Conservation (phyloP, 2,329 filamentous ascomycete genomes). For the Leptographium radiaticola region DNA sequence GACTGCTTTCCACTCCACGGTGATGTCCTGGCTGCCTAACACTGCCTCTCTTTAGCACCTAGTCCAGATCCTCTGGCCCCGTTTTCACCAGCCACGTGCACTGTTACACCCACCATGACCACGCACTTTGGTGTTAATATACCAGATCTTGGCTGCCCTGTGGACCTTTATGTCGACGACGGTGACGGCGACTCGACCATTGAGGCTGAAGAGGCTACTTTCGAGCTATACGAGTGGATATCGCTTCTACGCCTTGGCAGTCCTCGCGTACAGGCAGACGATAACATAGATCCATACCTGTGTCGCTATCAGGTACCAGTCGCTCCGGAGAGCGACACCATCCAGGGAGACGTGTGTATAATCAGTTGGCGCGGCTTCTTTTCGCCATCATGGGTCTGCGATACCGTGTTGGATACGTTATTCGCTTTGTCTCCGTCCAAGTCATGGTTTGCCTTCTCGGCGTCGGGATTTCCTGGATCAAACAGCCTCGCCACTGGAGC, state of each 20-base stretch:
- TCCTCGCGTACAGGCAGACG: conserved; percentile 42
- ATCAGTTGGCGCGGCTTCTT: conserved; percentile 49
- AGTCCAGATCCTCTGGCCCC: conserved; percentile 34
- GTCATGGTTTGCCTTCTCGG: conserved; percentile 43
- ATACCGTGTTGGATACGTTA: conserved; percentile 32
- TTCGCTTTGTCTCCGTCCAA: conserved; percentile 27
- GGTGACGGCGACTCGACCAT: conserved; percentile 27
- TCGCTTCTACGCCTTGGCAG: conserved; percentile 54
- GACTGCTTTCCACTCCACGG: not conserved
- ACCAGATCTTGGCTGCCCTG: conserved; percentile 20
- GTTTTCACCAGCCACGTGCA: conserved; percentile 30
- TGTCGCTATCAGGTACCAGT: conserved; percentile 52
- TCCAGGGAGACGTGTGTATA: conserved; percentile 25
- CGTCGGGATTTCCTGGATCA: conserved; percentile 35
- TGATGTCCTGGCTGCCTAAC: conserved; percentile 12
- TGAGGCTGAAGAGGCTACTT: conserved; percentile 48
- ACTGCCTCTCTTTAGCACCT: conserved; percentile 23
- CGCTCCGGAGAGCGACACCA: not conserved
- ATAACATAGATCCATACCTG: conserved; percentile 55
- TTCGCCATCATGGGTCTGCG: conserved; percentile 36
- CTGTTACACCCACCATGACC: conserved; percentile 20
- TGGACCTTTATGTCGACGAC: conserved; percentile 19
- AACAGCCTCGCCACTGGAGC: conserved; percentile 28
- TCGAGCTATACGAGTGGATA: conserved; percentile 62
- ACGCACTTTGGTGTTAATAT: conserved; percentile 16